Conservation (phyloP, 768 basidiomycete genomes). For the Hygrocybe punicea region DNA sequence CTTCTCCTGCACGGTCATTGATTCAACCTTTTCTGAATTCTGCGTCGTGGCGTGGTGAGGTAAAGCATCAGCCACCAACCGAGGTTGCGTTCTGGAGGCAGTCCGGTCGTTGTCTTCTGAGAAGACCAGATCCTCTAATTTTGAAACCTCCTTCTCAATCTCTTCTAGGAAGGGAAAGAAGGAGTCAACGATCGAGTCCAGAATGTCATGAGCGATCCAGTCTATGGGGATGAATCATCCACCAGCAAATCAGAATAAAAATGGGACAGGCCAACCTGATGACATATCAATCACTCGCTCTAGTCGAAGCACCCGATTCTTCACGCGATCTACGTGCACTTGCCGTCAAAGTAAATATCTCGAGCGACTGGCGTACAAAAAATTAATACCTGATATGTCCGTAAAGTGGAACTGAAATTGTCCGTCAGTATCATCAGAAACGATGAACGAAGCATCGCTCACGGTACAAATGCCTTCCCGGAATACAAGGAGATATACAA, state of each 20-base stretch:
- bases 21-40: no score
- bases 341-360: slow-evolving; percentile 7
- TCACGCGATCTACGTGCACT: slow-evolving; percentile 78
- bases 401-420: slow-evolving; percentile 81
- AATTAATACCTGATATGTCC: slow-evolving; percentile 62
- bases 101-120: slow-evolving; percentile 11
- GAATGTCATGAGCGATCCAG: slow-evolving; percentile 89
- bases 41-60: no score
- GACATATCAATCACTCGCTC: slow-evolving; percentile 65
- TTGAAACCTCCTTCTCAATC: slow-evolving; percentile 76
- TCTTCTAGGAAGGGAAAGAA: slow-evolving; percentile 83
- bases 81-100: background rate
- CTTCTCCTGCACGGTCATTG: no score
- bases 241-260: background rate
- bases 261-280: slow-evolving; percentile 50
- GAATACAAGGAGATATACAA: slow-evolving; percentile 88
- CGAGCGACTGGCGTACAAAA: background rate
- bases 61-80: no score
- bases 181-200: slow-evolving; percentile 92
- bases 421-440: background rate
- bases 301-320: slow-evolving; percentile 62
- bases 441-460: slow-evolving; percentile 23
- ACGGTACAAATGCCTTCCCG: slow-evolving; percentile 81
- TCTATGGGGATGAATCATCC: slow-evolving; percentile 44
- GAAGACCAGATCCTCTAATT: slow-evolving; percentile 71